Percentiles rank a stretch among this genome's conserved stretches.
Evolutionary conservation across 2,329 filamentous ascomycete species (phyloP).

Genomic region (Hymenoscyphus scutula): DNA sequence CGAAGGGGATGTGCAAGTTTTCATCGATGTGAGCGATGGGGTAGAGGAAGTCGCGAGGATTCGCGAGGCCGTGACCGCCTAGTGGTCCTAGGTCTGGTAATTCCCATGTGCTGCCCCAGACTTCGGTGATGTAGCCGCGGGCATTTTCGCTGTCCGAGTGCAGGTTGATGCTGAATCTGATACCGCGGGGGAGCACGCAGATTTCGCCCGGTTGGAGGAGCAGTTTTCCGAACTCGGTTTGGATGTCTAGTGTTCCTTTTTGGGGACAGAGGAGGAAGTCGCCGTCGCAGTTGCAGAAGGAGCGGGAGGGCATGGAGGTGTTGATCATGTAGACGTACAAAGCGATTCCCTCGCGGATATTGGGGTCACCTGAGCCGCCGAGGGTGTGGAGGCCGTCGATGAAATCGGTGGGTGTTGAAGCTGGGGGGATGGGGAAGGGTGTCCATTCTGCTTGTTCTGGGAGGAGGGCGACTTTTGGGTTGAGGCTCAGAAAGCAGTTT

Average conservation of each 20-base stretch:
- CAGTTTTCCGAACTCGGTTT: conserved; percentile 52
- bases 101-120: conserved; percentile 61
- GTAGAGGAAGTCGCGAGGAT: conserved; percentile 61
- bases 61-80: conserved; percentile 62
- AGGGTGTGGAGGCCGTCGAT: conserved; percentile 49
- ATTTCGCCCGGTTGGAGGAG: conserved; percentile 64
- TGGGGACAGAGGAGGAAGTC: conserved; percentile 65
- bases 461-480: conserved; percentile 44
- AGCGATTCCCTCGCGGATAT: conserved; percentile 48
- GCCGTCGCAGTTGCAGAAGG: conserved; percentile 56
- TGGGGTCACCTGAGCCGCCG: conserved; percentile 49
- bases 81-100: conserved; percentile 65
- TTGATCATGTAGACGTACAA: conserved; percentile 50
- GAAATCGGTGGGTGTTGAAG: conserved; percentile 49
- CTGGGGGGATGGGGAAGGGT: conserved; percentile 35
- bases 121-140: conserved; percentile 62
- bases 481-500: conserved; percentile 58
- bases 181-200: conserved; percentile 60
- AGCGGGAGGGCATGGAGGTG: conserved; percentile 44
- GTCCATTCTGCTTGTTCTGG: conserved; percentile 49
- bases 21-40: conserved; percentile 55
- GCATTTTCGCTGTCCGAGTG: conserved; percentile 47
- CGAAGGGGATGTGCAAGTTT: conserved; percentile 49
- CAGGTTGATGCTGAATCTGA: conserved; percentile 59
- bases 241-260: conserved; percentile 53